Evolutionary conservation across 805 yeast genomes (phyloP).

Genomic region (Middelhovenomyces tepae): DNA sequence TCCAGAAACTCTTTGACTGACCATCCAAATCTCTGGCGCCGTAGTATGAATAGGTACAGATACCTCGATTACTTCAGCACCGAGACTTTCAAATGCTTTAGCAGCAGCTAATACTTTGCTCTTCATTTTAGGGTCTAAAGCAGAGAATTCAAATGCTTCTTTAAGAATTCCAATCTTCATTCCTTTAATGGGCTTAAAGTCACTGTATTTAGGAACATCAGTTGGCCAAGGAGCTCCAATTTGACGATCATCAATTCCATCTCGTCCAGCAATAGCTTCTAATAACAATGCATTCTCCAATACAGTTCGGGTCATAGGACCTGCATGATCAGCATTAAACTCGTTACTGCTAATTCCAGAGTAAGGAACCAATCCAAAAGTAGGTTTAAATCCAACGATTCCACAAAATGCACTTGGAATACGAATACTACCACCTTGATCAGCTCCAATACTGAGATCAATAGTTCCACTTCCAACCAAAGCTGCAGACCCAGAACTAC

Average conservation of each 20-base stretch:
- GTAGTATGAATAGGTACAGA: constrained; percentile 30
- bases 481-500: constrained; percentile 48
- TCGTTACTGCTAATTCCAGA: constrained; percentile 32
- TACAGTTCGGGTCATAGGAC: constrained; percentile 33
- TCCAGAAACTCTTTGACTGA: constrained; percentile 14
- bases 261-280: constrained; percentile 31
- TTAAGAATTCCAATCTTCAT: constrained; percentile 29
- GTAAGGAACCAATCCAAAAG: constrained; percentile 32
- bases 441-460: constrained; percentile 40
- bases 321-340: constrained; percentile 31
- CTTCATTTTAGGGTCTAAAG: constrained; percentile 26
- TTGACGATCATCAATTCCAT: constrained; percentile 30
- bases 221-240: constrained; percentile 18
- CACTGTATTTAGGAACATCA: constrained; percentile 17
- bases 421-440: constrained; percentile 47
- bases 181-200: constrained; percentile 22
- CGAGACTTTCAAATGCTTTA: constrained; percentile 24
- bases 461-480: constrained; percentile 40
- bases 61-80: constrained; percentile 30
- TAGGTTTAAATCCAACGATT: constrained; percentile 42
- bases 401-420: constrained; percentile 39
- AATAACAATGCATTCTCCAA: constrained; percentile 27
- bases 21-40: constrained; percentile 34
- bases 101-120: constrained; percentile 24
- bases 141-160: constrained; percentile 30